These are phyloP conservation scores for Botryosphaeria dothidea DNA, from an alignment of 2,329 filamentous ascomycete genomes.

Conservation along the genomic window DNA sequence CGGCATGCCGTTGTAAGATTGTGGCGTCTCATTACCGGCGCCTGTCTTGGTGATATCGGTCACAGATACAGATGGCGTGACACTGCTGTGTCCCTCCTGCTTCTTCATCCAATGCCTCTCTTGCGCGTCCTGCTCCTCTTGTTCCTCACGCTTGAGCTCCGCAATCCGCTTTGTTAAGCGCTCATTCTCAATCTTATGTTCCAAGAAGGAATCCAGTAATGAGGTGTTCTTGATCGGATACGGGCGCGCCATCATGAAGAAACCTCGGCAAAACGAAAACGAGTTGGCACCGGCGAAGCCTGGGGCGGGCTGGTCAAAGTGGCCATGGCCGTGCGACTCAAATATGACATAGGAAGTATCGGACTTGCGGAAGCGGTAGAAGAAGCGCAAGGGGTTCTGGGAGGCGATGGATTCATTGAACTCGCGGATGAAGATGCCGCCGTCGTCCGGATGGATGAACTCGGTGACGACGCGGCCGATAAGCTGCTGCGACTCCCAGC, in stretches of 20 bases:
- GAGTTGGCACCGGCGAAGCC: constrained; percentile 54
- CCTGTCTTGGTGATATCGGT: constrained; percentile 32
- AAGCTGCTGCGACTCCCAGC: constrained; percentile 71
- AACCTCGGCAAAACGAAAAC: constrained; percentile 76
- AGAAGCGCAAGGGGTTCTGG: constrained; percentile 77
- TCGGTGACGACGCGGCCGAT: constrained; percentile 76
- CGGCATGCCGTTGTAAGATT: constrained; percentile 58
- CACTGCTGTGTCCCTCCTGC: constrained; percentile 58
- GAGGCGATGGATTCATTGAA: constrained; percentile 86
- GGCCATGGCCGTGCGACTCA: constrained; percentile 89
- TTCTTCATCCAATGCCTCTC: constrained; percentile 60
- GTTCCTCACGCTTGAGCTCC: constrained; percentile 82
- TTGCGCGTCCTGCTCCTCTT: constrained; percentile 71
- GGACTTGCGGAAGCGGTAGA: constrained; percentile 78
- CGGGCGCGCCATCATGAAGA: constrained; percentile 89
- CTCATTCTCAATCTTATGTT: constrained; percentile 97
- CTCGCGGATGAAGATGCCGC: constrained; percentile 78
- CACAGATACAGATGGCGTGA: constrained; percentile 43
- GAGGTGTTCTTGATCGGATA: constrained; percentile 87
- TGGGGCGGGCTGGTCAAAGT: constrained; percentile 71
- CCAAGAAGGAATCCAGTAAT: constrained; percentile 86
- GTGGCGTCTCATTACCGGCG: constrained; percentile 33
- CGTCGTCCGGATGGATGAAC: constrained; percentile 83
- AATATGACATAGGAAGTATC: constrained; percentile 78
- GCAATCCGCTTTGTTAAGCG: constrained; percentile 79